Percentiles rank a stretch among this genome's conserved stretches.
Conservation (phyloP, 805 yeast species). For the Lachancea quebecensis region DNA sequence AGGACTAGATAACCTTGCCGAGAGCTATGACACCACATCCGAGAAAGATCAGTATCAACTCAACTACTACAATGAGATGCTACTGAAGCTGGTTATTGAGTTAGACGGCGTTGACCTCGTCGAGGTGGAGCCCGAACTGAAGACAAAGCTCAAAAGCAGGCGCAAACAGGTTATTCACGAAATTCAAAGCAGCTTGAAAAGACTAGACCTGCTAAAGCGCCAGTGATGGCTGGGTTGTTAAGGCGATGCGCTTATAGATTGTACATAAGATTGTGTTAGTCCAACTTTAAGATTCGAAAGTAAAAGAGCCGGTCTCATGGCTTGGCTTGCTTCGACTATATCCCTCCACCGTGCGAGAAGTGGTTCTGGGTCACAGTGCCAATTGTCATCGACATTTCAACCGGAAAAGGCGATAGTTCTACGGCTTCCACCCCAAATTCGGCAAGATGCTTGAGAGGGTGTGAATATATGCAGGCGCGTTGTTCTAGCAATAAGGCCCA, state of each 20-base stretch:
- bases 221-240: background rate
- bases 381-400: no score
- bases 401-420: no score
- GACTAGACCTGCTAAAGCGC: constrained; percentile 38
- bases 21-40: constrained; percentile 16
- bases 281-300: no score
- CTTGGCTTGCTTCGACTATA: no score
- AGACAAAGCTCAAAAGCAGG: constrained; percentile 44
- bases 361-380: no score
- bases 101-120: constrained; percentile 54
- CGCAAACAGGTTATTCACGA: constrained; percentile 54
- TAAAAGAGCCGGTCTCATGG: no score
- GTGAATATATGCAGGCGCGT: no score
- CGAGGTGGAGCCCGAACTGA: constrained; percentile 34
- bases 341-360: no score
- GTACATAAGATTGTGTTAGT: background rate
- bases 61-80: constrained; percentile 57
- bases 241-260: background rate
- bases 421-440: no score
- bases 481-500: no score
- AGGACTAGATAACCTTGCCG: constrained; percentile 17
- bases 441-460: no score
- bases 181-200: constrained; percentile 52
- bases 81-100: constrained; percentile 57
- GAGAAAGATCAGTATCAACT: constrained; percentile 38